Percentiles rank a stretch among this genome's conserved stretches.
These are phyloP conservation scores for Alternaria triticina DNA, from an alignment of 2,329 filamentous ascomycete species.

Conservation along the genomic window DNA sequence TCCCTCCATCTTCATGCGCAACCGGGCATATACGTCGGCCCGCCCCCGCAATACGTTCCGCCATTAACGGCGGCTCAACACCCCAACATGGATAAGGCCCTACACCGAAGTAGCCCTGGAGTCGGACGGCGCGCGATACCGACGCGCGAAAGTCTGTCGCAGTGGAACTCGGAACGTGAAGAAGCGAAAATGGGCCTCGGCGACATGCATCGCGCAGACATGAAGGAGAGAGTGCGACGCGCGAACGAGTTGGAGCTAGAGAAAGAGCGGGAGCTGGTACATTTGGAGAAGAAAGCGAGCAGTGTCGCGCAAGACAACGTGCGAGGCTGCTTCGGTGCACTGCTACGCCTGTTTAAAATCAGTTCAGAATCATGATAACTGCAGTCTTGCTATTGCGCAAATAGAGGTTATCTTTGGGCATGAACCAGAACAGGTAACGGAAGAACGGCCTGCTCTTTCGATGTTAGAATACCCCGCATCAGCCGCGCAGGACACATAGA, in stretches of 20 bases:
- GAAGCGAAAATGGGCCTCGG: constrained; percentile 11
- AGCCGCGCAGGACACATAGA: too few relatives aligned
- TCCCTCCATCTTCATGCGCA: not conserved
- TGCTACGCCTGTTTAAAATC: not conserved
- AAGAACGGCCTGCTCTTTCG: too few relatives aligned
- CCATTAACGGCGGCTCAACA: fast-evolving
- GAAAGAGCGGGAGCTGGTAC: constrained; percentile 28
- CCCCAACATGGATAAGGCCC: not conserved
- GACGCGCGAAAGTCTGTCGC: constrained; percentile 24
- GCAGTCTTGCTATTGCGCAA: not conserved
- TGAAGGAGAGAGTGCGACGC: constrained; percentile 33
- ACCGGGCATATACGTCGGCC: not conserved
- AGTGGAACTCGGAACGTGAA: constrained; percentile 36
- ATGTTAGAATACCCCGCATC: fast-evolving
- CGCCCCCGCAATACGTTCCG: not conserved
- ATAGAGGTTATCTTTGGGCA: too few relatives aligned
- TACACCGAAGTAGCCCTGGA: not conserved
- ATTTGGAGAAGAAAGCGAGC: not conserved
- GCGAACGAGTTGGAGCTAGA: constrained; percentile 39
- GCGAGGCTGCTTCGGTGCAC: constrained; percentile 6
- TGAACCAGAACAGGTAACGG: too few relatives aligned
- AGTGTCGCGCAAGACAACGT: not conserved
- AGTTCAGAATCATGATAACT: not conserved
- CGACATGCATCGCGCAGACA: constrained; percentile 18
- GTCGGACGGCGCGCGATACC: constrained; percentile 15